phyloP scores from a whole-genome alignment of 2,329 filamentous ascomycete species.

The Diaporthe caulivora region DNA sequence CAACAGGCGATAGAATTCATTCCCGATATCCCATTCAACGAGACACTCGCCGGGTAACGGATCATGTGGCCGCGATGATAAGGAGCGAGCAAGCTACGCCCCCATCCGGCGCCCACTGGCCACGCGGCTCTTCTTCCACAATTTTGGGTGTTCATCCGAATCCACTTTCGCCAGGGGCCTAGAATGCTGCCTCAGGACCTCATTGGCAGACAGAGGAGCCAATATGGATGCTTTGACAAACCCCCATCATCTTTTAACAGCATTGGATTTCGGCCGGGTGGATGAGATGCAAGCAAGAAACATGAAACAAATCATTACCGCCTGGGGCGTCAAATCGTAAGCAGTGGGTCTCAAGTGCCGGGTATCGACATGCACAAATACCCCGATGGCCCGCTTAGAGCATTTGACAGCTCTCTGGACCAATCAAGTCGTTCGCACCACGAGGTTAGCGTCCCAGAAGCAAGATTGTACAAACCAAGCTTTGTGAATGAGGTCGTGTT shows the following conservation, averaged over 20 bases:
- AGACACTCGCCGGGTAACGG: constrained; percentile 1
- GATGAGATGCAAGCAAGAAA: background rate
- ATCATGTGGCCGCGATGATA: background rate
- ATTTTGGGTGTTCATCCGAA: constrained; percentile 11
- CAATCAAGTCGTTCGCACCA: background rate
- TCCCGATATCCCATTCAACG: too few species aligned
- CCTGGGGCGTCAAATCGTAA: background rate
- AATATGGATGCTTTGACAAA: background rate
- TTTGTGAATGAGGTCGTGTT: background rate
- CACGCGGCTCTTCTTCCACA: constrained; percentile 9
- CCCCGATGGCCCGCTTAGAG: background rate
- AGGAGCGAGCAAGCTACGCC: background rate
- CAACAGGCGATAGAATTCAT: background rate
- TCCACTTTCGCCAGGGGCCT: background rate
- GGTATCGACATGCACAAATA: background rate
- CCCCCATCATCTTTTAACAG: background rate
- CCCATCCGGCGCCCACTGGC: constrained; percentile 8
- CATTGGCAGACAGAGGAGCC: background rate
- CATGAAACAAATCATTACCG: background rate
- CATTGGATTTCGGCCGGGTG: background rate
- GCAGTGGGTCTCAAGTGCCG: constrained; percentile 18
- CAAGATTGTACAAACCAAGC: background rate
- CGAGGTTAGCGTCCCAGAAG: background rate
- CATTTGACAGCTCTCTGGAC: background rate
- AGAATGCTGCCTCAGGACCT: background rate